phyloP scores from a whole-genome alignment of 176 grass and related monocot genomes.

The Eleusine indica region DNA sequence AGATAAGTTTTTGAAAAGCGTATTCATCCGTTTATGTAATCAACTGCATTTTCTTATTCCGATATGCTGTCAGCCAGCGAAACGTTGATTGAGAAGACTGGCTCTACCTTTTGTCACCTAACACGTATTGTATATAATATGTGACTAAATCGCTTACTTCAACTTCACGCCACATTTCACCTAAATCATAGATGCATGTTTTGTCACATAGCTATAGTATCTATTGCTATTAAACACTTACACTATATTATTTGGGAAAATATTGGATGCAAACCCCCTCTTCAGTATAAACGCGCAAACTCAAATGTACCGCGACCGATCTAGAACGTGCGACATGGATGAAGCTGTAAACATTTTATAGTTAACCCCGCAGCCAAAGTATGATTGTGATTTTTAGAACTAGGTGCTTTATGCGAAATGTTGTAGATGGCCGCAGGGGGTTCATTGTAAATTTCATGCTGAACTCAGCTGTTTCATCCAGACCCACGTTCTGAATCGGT shows the following conservation, averaged over 20 bases:
- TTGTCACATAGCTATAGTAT: neutral
- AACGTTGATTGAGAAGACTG: neutral
- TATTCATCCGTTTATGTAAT: neutral
- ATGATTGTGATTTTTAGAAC: too few species aligned
- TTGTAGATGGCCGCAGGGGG: too few species aligned
- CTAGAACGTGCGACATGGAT: too few species aligned
- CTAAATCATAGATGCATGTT: neutral
- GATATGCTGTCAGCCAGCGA: constrained; percentile 1
- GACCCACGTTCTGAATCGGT: too few species aligned
- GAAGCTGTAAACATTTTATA: too few species aligned
- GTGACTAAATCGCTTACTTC: too few species aligned
- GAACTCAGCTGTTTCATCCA: too few species aligned
- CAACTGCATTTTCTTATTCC: constrained; percentile 19
- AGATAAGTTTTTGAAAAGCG: neutral
- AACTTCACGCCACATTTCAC: neutral
- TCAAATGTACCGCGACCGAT: too few species aligned
- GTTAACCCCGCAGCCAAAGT: too few species aligned
- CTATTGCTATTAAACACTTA: neutral
- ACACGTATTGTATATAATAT: neutral
- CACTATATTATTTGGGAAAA: neutral
- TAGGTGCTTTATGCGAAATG: too few species aligned
- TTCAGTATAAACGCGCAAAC: neutral
- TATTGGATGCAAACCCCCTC: neutral
- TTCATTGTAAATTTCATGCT: too few species aligned
- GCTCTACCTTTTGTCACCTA: neutral